Conservation (phyloP, 78 protist genomes). For the Dictyostelium discoideum region DNA sequence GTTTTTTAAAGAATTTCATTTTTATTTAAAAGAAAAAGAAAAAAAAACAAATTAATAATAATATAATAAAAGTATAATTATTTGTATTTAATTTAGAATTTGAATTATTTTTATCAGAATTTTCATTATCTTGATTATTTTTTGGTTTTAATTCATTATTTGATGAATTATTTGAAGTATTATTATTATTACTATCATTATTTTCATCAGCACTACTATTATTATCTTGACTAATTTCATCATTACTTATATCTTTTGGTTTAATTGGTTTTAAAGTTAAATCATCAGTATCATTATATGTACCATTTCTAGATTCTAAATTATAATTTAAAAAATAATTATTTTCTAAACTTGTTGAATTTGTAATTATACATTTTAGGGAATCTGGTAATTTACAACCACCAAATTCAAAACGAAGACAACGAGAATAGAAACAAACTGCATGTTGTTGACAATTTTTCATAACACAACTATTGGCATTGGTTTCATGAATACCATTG, state of each 20-base stretch:
- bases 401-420: conserved; percentile 20
- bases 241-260: neutral
- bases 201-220: neutral
- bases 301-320: neutral
- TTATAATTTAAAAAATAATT: neutral
- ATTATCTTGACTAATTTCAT: neutral
- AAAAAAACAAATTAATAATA: too few relatives aligned
- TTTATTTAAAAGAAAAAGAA: too few relatives aligned
- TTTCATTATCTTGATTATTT: too few relatives aligned
- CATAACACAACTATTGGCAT: neutral
- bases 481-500: neutral
- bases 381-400: conserved; percentile 21
- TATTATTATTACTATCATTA: too few relatives aligned
- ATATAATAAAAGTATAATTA: too few relatives aligned
- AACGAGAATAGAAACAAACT: conserved; percentile 12
- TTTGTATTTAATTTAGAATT: too few relatives aligned
- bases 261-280: neutral
- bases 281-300: neutral
- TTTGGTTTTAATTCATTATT: too few relatives aligned
- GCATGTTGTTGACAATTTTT: conserved; percentile 11
- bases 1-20: too few relatives aligned
- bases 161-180: neutral
- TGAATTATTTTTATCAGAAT: too few relatives aligned
- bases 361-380: neutral
- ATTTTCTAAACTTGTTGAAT: neutral